phyloP scores from a whole-genome alignment of 305 asterid genomes.

The Plantago coronopus region DNA sequence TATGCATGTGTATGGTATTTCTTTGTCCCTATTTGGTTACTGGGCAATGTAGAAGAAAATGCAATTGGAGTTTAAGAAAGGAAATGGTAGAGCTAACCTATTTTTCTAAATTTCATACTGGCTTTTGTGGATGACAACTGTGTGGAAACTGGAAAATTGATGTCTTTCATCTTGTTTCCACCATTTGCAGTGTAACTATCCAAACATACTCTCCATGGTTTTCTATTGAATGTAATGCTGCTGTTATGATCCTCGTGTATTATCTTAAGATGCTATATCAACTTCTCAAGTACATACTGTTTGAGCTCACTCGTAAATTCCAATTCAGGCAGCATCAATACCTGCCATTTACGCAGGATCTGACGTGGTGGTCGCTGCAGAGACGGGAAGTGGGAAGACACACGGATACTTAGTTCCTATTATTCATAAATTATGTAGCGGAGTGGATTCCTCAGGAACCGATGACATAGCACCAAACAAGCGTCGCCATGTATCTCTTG shows the following conservation, averaged over 20 bases:
- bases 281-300: slow-evolving; percentile 9
- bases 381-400: slow-evolving; percentile 95
- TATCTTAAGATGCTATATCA: slow-evolving; percentile 9
- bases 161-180: neutral
- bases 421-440: slow-evolving; percentile 53
- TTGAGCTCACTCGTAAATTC: slow-evolving; percentile 26
- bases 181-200: neutral
- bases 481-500: slow-evolving; percentile 48
- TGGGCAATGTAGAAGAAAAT: neutral
- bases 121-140: neutral
- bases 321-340: slow-evolving; percentile 73
- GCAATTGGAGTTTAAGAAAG: neutral
- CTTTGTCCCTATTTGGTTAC: neutral
- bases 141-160: neutral
- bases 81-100: neutral
- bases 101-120: neutral
- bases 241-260: slow-evolving; percentile 9
- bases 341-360: slow-evolving; percentile 73
- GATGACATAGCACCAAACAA: slow-evolving; percentile 32
- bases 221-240: slow-evolving; percentile 13
- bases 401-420: slow-evolving; percentile 90
- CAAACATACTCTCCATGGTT: slow-evolving; percentile 4
- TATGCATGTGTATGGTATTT: neutral
- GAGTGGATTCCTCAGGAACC: slow-evolving; percentile 30
- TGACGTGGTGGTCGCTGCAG: slow-evolving; percentile 90